Evolutionary conservation across 352 stramenopile species (phyloP).

Genomic region (Globisporangium okanoganense): DNA sequence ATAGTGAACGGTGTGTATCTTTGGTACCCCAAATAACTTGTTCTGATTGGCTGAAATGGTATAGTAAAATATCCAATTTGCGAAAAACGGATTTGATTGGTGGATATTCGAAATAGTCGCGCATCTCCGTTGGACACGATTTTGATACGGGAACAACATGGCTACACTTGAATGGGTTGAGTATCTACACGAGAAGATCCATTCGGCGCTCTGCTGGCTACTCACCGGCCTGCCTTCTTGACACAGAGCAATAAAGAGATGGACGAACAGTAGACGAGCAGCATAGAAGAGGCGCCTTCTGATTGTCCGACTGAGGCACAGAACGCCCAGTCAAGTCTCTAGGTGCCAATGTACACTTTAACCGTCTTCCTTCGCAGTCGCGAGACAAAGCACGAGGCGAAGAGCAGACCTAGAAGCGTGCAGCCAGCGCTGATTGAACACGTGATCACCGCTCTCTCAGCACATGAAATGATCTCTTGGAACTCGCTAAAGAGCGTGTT

Average conservation of each 20-base stretch:
- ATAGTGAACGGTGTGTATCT: background rate
- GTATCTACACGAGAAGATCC: background rate
- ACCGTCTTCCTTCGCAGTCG: constrained; percentile 46
- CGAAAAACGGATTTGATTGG: background rate
- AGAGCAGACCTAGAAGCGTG: constrained; percentile 34
- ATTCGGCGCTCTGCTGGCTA: background rate
- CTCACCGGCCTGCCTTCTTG: background rate
- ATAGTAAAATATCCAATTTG: background rate
- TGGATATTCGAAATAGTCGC: background rate
- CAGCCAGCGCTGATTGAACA: constrained; percentile 21
- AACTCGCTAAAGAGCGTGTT: constrained; percentile 47
- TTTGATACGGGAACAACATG: background rate
- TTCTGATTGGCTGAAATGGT: background rate
- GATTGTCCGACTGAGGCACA: background rate
- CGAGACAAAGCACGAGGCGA: constrained; percentile 34
- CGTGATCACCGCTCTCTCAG: constrained; percentile 33
- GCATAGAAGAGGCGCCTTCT: too few species aligned
- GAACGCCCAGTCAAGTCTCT: background rate
- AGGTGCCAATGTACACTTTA: constrained; percentile 50
- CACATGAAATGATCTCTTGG: constrained; percentile 35
- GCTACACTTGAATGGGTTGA: background rate
- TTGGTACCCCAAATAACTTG: too few species aligned
- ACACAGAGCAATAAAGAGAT: background rate
- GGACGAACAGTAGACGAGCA: background rate
- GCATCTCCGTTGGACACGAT: background rate